Conservation (phyloP, 306 rosid species). For the Lablab purpureus region DNA sequence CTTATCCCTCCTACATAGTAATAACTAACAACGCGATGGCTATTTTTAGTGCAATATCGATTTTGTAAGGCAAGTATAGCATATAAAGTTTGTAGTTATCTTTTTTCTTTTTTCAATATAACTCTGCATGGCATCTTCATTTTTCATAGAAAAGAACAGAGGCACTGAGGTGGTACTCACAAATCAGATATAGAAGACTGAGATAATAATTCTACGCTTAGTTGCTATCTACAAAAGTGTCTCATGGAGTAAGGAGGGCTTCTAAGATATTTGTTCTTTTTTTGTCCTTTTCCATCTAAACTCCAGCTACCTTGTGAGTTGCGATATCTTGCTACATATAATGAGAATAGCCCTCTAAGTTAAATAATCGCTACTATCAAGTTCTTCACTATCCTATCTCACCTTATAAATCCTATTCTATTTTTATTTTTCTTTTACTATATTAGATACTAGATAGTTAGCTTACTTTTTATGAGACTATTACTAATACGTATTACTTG, state of each 20-base stretch:
- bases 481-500: not conserved
- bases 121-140: not conserved
- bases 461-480: conserved; percentile 24
- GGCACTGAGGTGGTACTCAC: not conserved
- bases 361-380: conserved; percentile 22
- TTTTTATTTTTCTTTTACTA: conserved; percentile 16
- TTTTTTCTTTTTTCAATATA: conserved; percentile 25
- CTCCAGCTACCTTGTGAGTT: conserved; percentile 9
- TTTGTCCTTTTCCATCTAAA: not conserved
- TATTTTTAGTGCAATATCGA: conserved; percentile 23
- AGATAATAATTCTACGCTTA: not conserved
- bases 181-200: conserved; percentile 13
- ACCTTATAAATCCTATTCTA: not conserved
- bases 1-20: conserved; percentile 14
- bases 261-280: conserved; percentile 22
- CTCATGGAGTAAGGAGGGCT: not conserved
- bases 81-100: conserved; percentile 16
- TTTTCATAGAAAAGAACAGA: not conserved
- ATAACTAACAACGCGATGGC: not conserved
- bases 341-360: conserved; percentile 25
- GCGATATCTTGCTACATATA: conserved; percentile 11
- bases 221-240: conserved; percentile 4
- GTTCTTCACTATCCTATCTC: conserved; percentile 22
- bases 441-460: not conserved
- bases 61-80: conserved; percentile 1